Base-by-base conservation (phyloP, 768 basidiomycete species). In the Gyrodon lividus region DNA sequence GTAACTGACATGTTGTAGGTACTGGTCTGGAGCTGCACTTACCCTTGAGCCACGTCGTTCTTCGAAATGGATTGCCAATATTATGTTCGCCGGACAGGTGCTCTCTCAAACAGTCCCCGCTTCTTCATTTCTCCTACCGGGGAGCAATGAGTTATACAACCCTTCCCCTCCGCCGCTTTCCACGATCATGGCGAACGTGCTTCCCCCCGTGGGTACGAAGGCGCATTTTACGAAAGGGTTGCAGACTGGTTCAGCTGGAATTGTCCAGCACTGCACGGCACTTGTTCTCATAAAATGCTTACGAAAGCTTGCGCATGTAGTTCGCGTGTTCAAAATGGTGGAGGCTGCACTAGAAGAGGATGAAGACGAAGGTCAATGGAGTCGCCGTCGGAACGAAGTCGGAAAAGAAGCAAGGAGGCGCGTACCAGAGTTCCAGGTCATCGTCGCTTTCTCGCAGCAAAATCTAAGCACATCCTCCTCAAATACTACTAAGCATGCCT, bases 61-160 rank as follows among this genome's bases (percentile, higher is more conserved):
- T 0, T 89, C 89, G 0, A 87, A 86, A 63, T 98, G 96, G 94
- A 84, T 98, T 28, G 82, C 87, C 0, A 96, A 93, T 51, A 84
- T 97, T 57, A 76, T 90, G 5, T 88, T 94, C 62, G 82, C 91
- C 35, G 90, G 87, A 2, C 76, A 77, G 7, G 78, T 98, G 47
- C 77, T 97, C 45, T 86, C 89, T 0, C 77, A 93, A 0, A 83
- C 89, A 0, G 71, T 93, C 2, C 92, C 94, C 0, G 58, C 72
- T 0, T 59, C 72, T 0, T 80, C 80, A 0, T 93, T 94, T 64
- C 70, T 82, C 52, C 73, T 87, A 14, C 71, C 76, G 43, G 61
- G 66, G 5, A 68, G 64, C 35, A 57, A 64, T 23, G 65, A 70
- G 13, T 70, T 83, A 2, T 86, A 85, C 59, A 78, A 86, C 8